Base-by-base conservation (phyloP, 345 rosid genomes). In the Sonneratia alba region DNA sequence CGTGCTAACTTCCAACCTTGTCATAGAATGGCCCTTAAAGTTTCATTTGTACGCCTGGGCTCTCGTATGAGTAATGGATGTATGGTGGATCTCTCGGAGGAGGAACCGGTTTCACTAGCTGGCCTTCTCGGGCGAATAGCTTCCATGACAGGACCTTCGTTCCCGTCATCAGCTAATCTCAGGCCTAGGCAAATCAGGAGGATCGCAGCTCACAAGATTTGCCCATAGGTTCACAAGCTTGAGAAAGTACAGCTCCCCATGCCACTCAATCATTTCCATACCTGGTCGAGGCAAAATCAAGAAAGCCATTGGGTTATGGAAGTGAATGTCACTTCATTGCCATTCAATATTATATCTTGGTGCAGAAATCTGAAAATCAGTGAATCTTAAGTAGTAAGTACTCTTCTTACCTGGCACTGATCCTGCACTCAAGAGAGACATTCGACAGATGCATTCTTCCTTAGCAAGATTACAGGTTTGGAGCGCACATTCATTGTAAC, bases 191-290 rank as follows among this genome's bases (percentile, higher is more conserved):
- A 88, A 79, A 68, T 68, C 81, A 8, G 97, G 98, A 70, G 96
- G 88, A 66, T 83, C 72, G 1, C 6, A 70, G 72, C 85, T 83
- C 57, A 89, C 78, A 56, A 88, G 76, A 81, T 96, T 89, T 27
- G 87, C 91, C 98, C 99, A 96, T 69, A 96, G 73, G 81, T 96
- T 96, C 15, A 84, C 96, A 24, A 96, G 80, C 1, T 81, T 82
- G 71, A 86, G 73, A 69, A 92, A 86, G 80, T 83, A 92, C 66
- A 80, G 85, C 45, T 77, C 81, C 67, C 81, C 85, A 7, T 85
- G 79, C 98, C 98, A 96, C 49, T 72, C 78, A 66, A 86, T 86
- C 70, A 49, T 80, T 76, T 87, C 68, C 82, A 88, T 79, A 74
- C 87, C 98, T 96, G 84, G 18, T 72, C 43, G 76, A 79, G 77